phyloP scores from a whole-genome alignment of 148 eudicot genomes.

The Rhododendron simsii region DNA sequence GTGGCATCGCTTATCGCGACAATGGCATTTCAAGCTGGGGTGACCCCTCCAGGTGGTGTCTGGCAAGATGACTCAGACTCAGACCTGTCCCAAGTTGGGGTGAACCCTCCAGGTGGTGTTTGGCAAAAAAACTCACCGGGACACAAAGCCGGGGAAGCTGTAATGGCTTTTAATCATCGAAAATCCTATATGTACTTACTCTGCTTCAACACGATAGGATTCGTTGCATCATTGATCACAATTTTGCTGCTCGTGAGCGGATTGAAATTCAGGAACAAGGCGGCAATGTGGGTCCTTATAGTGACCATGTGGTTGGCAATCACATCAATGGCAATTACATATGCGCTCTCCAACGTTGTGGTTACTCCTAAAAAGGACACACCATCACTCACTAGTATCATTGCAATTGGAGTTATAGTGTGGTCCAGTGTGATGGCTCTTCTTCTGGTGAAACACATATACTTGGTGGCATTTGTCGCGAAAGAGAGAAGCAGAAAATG shows the following conservation, averaged over 20 bases:
- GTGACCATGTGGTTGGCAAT: conserved; percentile 10
- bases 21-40: conserved; percentile 33
- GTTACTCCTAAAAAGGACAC: not conserved
- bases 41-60: not conserved
- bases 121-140: not conserved
- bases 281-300: not conserved
- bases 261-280: not conserved
- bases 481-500: too few relatives aligned
- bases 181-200: not conserved
- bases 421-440: not conserved
- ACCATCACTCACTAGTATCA: not conserved
- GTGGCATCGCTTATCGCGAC: conserved; percentile 39
- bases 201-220: conserved; percentile 10
- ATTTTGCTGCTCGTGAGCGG: conserved; percentile 5
- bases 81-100: conserved; percentile 34
- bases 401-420: not conserved
- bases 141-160: conserved; percentile 12
- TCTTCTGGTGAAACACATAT: not conserved
- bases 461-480: not conserved
- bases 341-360: not conserved
- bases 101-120: not conserved
- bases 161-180: conserved; percentile 8
- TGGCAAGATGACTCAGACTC: not conserved
- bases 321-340: not conserved
- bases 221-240: conserved; percentile 9